These are phyloP conservation scores for Jaltomata sinuosa DNA, from an alignment of 257 asterid species.

Conservation along the genomic window DNA sequence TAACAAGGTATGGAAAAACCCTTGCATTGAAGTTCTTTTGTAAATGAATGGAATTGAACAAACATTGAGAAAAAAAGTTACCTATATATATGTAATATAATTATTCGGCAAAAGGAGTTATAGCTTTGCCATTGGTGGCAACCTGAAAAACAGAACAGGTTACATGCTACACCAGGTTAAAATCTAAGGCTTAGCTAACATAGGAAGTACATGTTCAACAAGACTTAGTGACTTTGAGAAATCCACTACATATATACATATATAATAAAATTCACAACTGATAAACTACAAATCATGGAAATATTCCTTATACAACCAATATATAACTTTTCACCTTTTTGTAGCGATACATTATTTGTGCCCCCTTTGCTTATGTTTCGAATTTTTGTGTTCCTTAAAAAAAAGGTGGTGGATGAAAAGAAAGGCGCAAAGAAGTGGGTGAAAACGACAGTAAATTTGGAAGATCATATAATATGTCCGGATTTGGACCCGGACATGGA, in stretches of 20 bases:
- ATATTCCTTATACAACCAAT: too few species aligned
- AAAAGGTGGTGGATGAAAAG: neutral
- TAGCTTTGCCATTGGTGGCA: too few species aligned
- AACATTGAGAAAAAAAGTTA: too few species aligned
- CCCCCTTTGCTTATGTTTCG: neutral
- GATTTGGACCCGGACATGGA: slow-evolving; percentile 23
- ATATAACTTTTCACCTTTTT: neutral
- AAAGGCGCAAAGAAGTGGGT: slow-evolving; percentile 19
- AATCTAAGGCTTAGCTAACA: neutral
- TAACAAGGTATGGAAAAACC: too few species aligned
- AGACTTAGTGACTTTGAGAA: neutral
- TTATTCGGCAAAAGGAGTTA: too few species aligned
- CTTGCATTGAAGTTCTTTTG: too few species aligned
- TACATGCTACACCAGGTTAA: neutral
- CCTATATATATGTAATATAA: too few species aligned
- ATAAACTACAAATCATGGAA: too few species aligned
- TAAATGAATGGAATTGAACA: too few species aligned
- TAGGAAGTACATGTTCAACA: neutral
- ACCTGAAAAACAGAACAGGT: neutral
- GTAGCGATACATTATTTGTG: neutral
- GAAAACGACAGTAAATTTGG: slow-evolving; percentile 16
- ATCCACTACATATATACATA: too few species aligned
- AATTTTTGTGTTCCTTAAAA: neutral
- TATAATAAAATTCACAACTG: too few species aligned
- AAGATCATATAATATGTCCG: slow-evolving; percentile 18